phyloP scores from a whole-genome alignment of 257 asterid genomes.

The Nicotiana benthamiana region DNA sequence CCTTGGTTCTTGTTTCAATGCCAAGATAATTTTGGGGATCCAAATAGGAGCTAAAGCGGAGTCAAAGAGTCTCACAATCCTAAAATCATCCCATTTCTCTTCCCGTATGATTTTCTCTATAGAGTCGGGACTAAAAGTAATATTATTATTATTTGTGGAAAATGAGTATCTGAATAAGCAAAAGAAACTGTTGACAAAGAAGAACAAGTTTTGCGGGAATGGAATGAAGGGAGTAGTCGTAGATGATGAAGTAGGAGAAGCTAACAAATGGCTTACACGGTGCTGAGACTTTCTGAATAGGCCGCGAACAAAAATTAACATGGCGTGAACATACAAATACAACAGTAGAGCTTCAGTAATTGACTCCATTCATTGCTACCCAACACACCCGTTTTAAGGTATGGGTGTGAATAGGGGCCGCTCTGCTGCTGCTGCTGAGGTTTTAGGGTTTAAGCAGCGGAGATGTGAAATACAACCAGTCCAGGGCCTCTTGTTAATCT shows the following conservation, averaged over 20 bases:
- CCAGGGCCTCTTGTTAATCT: neutral
- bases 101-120: conserved; percentile 38
- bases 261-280: conserved; percentile 28
- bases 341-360: conserved; percentile 30
- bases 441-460: conserved; percentile 21
- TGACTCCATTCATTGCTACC: conserved; percentile 41
- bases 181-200: conserved; percentile 27
- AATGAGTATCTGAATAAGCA: conserved; percentile 30
- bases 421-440: neutral
- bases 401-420: neutral
- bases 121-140: conserved; percentile 16
- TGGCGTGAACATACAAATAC: conserved; percentile 38
- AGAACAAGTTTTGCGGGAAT: conserved; percentile 32
- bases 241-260: neutral
- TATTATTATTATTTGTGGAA: conserved; percentile 19
- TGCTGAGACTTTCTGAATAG: conserved; percentile 24
- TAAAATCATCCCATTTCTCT: conserved; percentile 56
- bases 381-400: neutral
- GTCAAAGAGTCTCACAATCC: conserved; percentile 29
- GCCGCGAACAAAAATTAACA: conserved; percentile 52
- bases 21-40: conserved; percentile 42
- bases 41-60: conserved; percentile 55
- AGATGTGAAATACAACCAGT: neutral
- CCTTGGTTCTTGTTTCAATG: conserved; percentile 58
- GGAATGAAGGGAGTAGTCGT: neutral